Conservation (phyloP, 1,284 basidiomycete species). For the Moniliophthora roreri region DNA sequence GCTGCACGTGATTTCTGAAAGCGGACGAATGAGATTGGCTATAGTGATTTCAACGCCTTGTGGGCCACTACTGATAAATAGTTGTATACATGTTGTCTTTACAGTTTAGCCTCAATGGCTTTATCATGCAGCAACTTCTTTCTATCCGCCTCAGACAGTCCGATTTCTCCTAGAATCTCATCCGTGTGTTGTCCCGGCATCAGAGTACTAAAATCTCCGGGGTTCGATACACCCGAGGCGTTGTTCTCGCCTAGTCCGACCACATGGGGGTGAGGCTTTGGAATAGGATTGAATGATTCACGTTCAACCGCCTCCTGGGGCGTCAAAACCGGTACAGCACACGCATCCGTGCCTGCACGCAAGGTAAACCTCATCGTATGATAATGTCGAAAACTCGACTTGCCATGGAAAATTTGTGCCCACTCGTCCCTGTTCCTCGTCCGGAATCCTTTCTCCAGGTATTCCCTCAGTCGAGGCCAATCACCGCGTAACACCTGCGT, state of each 20-base stretch:
- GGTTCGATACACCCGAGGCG: slow-evolving; percentile 10
- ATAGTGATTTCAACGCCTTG: too few species aligned
- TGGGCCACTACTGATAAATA: too few species aligned
- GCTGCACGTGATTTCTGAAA: too few species aligned
- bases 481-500: slow-evolving; percentile 50
- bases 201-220: slow-evolving; percentile 26
- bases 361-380: background rate
- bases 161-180: slow-evolving; percentile 49
- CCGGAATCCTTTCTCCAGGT: slow-evolving; percentile 64
- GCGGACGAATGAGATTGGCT: background rate
- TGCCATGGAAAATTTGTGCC: slow-evolving; percentile 67
- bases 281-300: slow-evolving; percentile 35
- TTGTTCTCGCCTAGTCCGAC: slow-evolving; percentile 25
- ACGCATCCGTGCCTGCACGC: slow-evolving; percentile 69
- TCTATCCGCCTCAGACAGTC: slow-evolving; percentile 37
- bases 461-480: slow-evolving; percentile 63
- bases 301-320: slow-evolving; percentile 56
- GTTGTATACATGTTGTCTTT: slow-evolving; percentile 14
- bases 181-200: slow-evolving; percentile 51
- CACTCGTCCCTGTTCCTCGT: slow-evolving; percentile 67
- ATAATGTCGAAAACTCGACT: slow-evolving; percentile 15
- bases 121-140: slow-evolving; percentile 39
- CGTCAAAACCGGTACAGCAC: slow-evolving; percentile 73
- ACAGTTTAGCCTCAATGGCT: slow-evolving; percentile 37
- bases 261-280: slow-evolving; percentile 52